phyloP scores from a whole-genome alignment of 2,329 filamentous ascomycete species.

The Dothiorella sarmentorum region DNA sequence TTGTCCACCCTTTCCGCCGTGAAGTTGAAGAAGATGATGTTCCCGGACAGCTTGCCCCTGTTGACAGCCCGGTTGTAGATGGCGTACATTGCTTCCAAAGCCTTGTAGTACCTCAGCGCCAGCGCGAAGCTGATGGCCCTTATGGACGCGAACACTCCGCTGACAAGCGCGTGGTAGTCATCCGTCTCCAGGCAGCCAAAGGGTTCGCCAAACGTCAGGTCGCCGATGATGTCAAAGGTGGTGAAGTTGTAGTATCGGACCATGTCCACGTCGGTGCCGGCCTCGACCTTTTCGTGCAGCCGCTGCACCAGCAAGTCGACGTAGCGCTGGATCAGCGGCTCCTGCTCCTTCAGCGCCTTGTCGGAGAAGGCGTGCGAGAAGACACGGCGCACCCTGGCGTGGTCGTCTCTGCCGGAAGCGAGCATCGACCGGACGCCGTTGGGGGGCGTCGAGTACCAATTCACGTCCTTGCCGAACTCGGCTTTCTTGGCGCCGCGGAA shows the following conservation, averaged over 20 bases:
- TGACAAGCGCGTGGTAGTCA: slow-evolving; percentile 11
- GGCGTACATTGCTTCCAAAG: slow-evolving; percentile 31
- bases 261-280: slow-evolving; percentile 30
- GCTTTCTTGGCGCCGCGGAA: slow-evolving; percentile 27
- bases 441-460: slow-evolving; percentile 27
- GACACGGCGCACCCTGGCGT: slow-evolving; percentile 38
- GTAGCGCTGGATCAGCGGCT: slow-evolving; percentile 39
- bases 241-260: slow-evolving; percentile 32
- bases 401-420: slow-evolving; percentile 37
- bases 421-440: slow-evolving; percentile 38
- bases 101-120: slow-evolving; percentile 34
- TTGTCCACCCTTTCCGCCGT: not conserved
- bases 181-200: slow-evolving; percentile 24
- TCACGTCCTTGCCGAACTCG: slow-evolving; percentile 29
- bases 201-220: slow-evolving; percentile 26
- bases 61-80: slow-evolving; percentile 23
- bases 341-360: slow-evolving; percentile 39
- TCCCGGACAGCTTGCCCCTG: slow-evolving; percentile 17
- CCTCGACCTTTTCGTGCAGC: slow-evolving; percentile 34
- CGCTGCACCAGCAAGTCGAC: slow-evolving; percentile 40
- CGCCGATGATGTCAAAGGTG: slow-evolving; percentile 27
- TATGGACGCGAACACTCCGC: slow-evolving; percentile 11
- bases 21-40: slow-evolving; percentile 27
- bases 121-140: not conserved
- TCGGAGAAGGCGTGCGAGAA: slow-evolving; percentile 42